Percentiles rank a stretch among this genome's conserved stretches.
These are phyloP conservation scores for Aquanectria penicillioides DNA, from an alignment of 2,329 filamentous ascomycete species.

Conservation along the genomic window DNA sequence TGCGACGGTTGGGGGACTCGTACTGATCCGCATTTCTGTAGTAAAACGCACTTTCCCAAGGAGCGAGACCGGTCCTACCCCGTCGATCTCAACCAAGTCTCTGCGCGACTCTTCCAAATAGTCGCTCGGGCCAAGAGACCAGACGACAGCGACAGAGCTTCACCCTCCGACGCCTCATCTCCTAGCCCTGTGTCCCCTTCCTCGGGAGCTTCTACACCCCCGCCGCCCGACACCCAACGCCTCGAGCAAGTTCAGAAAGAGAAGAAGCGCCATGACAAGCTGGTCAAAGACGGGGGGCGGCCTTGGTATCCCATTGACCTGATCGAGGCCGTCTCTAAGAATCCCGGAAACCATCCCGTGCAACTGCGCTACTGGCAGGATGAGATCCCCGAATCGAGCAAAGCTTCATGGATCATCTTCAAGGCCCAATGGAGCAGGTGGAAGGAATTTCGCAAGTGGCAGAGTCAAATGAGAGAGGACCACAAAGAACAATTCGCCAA, in stretches of 20 bases:
- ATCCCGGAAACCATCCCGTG: slow-evolving; percentile 13
- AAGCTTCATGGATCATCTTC: slow-evolving; percentile 29
- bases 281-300: slow-evolving; percentile 30
- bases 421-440: slow-evolving; percentile 30
- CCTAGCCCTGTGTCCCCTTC: not conserved
- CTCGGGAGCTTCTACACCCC: not conserved
- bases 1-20: too few species aligned
- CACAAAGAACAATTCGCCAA: slow-evolving; percentile 28
- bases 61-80: not conserved
- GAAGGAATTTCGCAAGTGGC: slow-evolving; percentile 31
- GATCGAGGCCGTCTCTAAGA: slow-evolving; percentile 22
- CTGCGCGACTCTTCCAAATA: not conserved
- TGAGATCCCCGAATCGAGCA: not conserved
- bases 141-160: not conserved
- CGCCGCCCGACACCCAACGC: not conserved
- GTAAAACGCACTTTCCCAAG: not conserved
- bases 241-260: slow-evolving; percentile 5
- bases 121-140: not conserved
- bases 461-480: slow-evolving; percentile 22
- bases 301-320: slow-evolving; percentile 32
- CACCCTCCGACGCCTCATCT: not conserved
- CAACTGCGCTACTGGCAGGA: slow-evolving; percentile 32
- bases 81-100: not conserved
- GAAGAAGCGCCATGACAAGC: slow-evolving; percentile 15
- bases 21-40: not conserved